Evolutionary conservation across 2,329 filamentous ascomycete genomes (phyloP).

Genomic region (Trichoderma brevicompactum): DNA sequence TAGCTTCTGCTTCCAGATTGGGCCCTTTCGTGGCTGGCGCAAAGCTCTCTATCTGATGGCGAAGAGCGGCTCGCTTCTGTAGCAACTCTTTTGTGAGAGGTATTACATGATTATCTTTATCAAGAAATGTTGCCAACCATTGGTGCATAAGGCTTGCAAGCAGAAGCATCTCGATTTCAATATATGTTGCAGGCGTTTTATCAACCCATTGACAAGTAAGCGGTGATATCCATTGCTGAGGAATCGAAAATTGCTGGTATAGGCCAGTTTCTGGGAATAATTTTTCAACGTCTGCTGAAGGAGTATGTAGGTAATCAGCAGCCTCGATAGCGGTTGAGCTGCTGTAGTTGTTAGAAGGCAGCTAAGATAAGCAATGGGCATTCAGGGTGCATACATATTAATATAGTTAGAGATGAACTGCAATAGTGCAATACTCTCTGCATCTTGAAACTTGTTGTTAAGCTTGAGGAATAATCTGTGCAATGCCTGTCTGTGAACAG

Average conservation of each 20-base stretch:
- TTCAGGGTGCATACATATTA: background rate
- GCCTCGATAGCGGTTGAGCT: slow-evolving; percentile 7
- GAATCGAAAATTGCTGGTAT: background rate
- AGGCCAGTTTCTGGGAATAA: background rate
- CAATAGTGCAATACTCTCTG: slow-evolving; percentile 10
- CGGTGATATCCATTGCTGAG: background rate
- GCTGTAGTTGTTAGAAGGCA: background rate
- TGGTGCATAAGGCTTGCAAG: background rate
- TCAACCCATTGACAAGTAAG: background rate
- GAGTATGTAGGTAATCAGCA: background rate
- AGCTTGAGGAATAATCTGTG: background rate
- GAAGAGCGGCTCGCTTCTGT: background rate
- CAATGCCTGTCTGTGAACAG: slow-evolving; percentile 7
- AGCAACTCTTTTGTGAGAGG: background rate
- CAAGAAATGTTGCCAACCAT: slow-evolving; percentile 4
- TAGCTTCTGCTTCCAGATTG: background rate
- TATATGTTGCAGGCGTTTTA: background rate
- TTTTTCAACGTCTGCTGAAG: background rate
- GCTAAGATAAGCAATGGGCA: too few species aligned
- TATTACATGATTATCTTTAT: background rate
- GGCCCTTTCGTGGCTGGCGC: background rate
- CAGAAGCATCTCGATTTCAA: background rate
- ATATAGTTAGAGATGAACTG: slow-evolving; percentile 20
- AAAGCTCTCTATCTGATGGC: background rate
- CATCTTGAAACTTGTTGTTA: background rate